Conservation (phyloP, 768 basidiomycete species). For the Boletellus sp. region DNA sequence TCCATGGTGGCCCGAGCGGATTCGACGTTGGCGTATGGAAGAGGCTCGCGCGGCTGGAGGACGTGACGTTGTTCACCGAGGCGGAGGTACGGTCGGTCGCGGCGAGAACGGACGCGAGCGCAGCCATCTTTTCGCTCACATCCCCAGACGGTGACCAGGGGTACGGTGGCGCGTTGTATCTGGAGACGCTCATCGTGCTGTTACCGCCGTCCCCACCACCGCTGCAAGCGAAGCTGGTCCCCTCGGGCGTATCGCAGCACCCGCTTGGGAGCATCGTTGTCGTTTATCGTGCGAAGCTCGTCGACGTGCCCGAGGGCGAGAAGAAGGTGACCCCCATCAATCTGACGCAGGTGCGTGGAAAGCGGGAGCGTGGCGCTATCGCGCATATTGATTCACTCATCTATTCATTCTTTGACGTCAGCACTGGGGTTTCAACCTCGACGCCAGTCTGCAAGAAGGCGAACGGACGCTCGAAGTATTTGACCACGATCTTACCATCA, state of each 20-base stretch:
- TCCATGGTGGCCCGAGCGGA: slow-evolving; percentile 69
- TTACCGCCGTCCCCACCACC: slow-evolving; percentile 39
- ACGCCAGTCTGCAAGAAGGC: slow-evolving; percentile 53
- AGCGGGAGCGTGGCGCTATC: neutral
- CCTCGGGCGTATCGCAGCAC: slow-evolving; percentile 34
- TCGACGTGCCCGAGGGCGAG: slow-evolving; percentile 36
- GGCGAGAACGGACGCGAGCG: slow-evolving; percentile 25
- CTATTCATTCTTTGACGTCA: slow-evolving; percentile 19
- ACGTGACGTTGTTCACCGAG: slow-evolving; percentile 52
- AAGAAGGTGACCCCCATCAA: slow-evolving; percentile 67
- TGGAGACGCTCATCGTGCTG: slow-evolving; percentile 56
- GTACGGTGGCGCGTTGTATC: slow-evolving; percentile 55
- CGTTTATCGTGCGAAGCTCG: slow-evolving; percentile 67
- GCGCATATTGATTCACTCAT: neutral
- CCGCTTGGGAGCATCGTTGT: slow-evolving; percentile 64
- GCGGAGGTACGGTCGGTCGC: slow-evolving; percentile 49
- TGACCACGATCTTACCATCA: slow-evolving; percentile 43
- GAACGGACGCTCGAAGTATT: slow-evolving; percentile 46
- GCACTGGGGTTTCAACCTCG: slow-evolving; percentile 85
- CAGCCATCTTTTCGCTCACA: slow-evolving; percentile 53
- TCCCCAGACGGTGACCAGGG: slow-evolving; percentile 71
- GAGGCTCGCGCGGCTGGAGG: slow-evolving; percentile 34
- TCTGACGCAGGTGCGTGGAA: slow-evolving; percentile 58
- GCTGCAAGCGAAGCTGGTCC: slow-evolving; percentile 20
- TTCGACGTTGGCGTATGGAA: slow-evolving; percentile 60